phyloP scores from a whole-genome alignment of 495 filamentous ascomycete species.

The Xylaria venustula region DNA sequence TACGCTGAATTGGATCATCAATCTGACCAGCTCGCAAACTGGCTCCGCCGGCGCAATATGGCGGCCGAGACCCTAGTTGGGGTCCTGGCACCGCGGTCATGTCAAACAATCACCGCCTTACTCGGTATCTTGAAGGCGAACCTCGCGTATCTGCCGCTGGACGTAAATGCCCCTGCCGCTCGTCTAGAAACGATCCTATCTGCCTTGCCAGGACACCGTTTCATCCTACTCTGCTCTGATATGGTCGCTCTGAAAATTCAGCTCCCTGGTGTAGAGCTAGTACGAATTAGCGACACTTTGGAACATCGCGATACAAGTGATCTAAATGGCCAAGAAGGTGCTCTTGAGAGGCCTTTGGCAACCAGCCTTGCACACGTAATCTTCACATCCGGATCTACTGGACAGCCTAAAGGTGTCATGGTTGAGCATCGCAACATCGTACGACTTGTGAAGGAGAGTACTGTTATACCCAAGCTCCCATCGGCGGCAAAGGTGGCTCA shows the following conservation, averaged over 20 bases:
- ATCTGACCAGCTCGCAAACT: constrained; percentile 11
- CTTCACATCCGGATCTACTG: background rate
- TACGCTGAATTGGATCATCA: constrained; percentile 13
- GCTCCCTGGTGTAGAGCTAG: constrained; percentile 4
- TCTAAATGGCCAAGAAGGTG: background rate
- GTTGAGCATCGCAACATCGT: constrained; percentile 7
- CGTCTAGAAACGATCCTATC: constrained; percentile 10
- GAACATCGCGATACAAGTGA: background rate
- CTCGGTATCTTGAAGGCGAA: constrained; percentile 14
- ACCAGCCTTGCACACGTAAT: constrained; percentile 12
- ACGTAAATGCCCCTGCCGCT: constrained; percentile 4
- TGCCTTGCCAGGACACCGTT: background rate
- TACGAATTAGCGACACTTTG: constrained; percentile 6
- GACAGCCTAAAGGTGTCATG: background rate
- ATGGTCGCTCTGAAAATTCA: background rate
- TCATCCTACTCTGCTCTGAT: constrained; percentile 5
- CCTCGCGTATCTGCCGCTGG: constrained; percentile 12
- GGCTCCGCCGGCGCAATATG: constrained; percentile 1
- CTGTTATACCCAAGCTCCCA: background rate
- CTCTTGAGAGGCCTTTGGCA: background rate
- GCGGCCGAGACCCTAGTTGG: constrained; percentile 11
- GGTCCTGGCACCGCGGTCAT: constrained; percentile 11
- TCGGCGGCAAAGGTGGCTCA: constrained; percentile 5
- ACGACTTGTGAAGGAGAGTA: constrained; percentile 8
- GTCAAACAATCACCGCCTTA: constrained; percentile 11